Conservation (phyloP, 2,329 filamentous ascomycete species). For the Sporothrix brunneoviolacea region DNA sequence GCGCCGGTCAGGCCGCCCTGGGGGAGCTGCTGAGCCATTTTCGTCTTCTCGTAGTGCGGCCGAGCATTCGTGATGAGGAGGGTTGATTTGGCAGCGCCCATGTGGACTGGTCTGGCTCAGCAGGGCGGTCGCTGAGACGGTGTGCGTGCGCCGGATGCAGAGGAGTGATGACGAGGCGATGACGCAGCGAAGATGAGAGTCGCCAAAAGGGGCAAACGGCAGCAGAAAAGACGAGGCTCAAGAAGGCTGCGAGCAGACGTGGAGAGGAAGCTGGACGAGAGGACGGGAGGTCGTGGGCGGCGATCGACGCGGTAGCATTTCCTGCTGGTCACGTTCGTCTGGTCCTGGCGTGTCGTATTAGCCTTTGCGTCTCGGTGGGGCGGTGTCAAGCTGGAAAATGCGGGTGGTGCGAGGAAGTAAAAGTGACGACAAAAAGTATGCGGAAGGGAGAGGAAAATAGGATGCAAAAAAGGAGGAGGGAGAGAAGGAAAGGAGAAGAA, state of each 20-base stretch:
- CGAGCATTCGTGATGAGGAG: slow-evolving; percentile 16
- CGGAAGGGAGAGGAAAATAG: neutral
- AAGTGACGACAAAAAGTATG: neutral
- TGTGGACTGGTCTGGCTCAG: slow-evolving; percentile 6
- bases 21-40: slow-evolving; percentile 18
- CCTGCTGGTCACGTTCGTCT: neutral
- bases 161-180: no score
- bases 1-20: slow-evolving; percentile 33
- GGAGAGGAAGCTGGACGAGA: neutral
- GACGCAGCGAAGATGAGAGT: neutral
- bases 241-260: neutral
- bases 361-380: slow-evolving; percentile 5
- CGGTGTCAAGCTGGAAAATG: neutral
- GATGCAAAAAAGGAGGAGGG: neutral
- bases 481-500: neutral
- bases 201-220: no score
- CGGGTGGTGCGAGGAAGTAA: neutral
- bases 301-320: neutral
- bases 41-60: slow-evolving; percentile 10
- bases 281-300: neutral
- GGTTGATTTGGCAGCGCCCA: slow-evolving; percentile 19
- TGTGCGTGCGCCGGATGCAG: neutral
- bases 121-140: neutral
- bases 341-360: no score
- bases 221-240: no score